Conservation (phyloP, 345 rosid genomes). For the Tarenaya hassleriana region DNA sequence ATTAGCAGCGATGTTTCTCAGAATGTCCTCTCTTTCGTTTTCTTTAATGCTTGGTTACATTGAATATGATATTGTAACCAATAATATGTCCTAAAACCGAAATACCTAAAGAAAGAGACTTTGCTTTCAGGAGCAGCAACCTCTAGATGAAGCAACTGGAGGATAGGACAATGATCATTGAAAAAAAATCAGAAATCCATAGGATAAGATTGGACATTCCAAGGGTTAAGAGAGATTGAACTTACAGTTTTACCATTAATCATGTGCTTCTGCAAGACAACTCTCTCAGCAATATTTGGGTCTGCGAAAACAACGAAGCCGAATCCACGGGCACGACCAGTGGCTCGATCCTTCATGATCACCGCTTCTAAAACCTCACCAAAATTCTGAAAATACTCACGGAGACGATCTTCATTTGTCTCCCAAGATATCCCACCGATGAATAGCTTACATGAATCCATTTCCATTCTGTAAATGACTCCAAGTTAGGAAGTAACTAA, state of each 20-base stretch:
- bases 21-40: background rate
- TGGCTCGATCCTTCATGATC: conserved; percentile 88
- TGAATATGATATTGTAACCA: background rate
- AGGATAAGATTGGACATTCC: conserved; percentile 3
- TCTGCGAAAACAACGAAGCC: conserved; percentile 87
- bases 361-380: conserved; percentile 85
- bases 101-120: conserved; percentile 16
- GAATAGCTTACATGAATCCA: conserved; percentile 85
- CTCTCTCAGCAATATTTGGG: conserved; percentile 71
- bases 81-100: conserved; percentile 14
- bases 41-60: conserved; percentile 9
- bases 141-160: conserved; percentile 12
- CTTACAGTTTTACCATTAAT: conserved; percentile 87
- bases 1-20: background rate
- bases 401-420: conserved; percentile 80
- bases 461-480: conserved; percentile 43
- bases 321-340: conserved; percentile 94
- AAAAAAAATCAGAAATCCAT: background rate
- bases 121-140: conserved; percentile 27
- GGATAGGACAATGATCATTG: too few species aligned
- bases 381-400: conserved; percentile 68
- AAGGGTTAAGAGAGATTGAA: conserved; percentile 22
- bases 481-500: conserved; percentile 2
- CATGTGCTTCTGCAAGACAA: conserved; percentile 63
- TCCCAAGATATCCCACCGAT: conserved; percentile 97